These are phyloP conservation scores for Actinomucor elegans DNA, from an alignment of 371 early-diverging fungal genomes.

Conservation along the genomic window DNA sequence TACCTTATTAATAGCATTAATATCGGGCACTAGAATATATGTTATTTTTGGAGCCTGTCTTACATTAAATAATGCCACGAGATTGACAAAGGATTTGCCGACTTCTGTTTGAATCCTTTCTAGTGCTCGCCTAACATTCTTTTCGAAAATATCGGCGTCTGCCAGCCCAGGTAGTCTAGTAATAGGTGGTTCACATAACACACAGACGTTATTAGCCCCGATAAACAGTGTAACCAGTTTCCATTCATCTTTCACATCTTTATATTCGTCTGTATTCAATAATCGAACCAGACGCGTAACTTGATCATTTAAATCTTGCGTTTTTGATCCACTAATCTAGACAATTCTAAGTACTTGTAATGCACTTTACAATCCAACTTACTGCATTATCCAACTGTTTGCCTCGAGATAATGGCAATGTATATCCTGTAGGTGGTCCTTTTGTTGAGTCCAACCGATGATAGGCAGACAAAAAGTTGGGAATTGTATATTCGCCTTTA, in stretches of 20 bases:
- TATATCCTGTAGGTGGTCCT: slow-evolving; percentile 59
- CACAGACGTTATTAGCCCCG: slow-evolving; percentile 72
- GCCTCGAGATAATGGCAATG: slow-evolving; percentile 52
- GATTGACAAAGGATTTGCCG: slow-evolving; percentile 56
- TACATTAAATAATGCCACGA: slow-evolving; percentile 61
- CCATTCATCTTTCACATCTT: slow-evolving; percentile 50
- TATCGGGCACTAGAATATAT: not conserved
- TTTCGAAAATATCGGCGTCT: slow-evolving; percentile 51
- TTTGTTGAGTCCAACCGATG: slow-evolving; percentile 13
- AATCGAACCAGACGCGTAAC: slow-evolving; percentile 25
- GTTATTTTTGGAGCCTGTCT: slow-evolving; percentile 10
- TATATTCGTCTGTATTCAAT: slow-evolving; percentile 20
- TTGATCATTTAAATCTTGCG: slow-evolving; percentile 36
- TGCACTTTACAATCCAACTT: slow-evolving; percentile 21
- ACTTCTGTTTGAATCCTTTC: slow-evolving; percentile 41
- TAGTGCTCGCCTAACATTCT: slow-evolving; percentile 38
- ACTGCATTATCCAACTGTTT: slow-evolving; percentile 66
- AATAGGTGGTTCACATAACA: slow-evolving; percentile 44
- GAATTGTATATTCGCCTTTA: slow-evolving; percentile 53
- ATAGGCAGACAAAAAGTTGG: slow-evolving; percentile 52
- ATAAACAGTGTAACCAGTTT: slow-evolving; percentile 69
- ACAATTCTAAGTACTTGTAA: not conserved
- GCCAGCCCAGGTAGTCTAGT: slow-evolving; percentile 40
- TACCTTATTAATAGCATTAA: slow-evolving; percentile 27
- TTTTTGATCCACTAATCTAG: slow-evolving; percentile 59